Percentiles rank a stretch among this genome's conserved stretches.
These are phyloP conservation scores for Crithidia sp. DNA, from an alignment of 208 protist genomes.

Conservation along the genomic window DNA sequence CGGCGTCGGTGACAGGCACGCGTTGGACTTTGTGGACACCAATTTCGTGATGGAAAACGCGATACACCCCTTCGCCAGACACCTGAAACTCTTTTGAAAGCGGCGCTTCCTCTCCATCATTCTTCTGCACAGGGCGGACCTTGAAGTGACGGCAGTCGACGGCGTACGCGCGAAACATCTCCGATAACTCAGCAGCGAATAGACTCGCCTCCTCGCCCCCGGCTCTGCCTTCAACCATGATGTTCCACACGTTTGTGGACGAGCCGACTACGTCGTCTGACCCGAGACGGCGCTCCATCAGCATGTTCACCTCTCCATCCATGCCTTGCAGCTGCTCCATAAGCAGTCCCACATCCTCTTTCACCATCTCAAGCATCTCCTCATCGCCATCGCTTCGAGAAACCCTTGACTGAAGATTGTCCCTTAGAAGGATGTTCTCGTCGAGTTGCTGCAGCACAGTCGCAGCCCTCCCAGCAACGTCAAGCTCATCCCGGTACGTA, in stretches of 20 bases:
- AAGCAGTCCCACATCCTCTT: conserved; percentile 71
- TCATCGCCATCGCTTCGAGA: conserved; percentile 47
- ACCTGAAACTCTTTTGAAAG: conserved; percentile 46
- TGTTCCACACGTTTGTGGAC: conserved; percentile 67
- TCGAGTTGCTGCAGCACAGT: conserved; percentile 57
- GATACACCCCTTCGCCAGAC: conserved; percentile 75
- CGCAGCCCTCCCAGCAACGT: conserved; percentile 57
- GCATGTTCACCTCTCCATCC: conserved; percentile 54
- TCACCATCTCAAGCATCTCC: conserved; percentile 74
- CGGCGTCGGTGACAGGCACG: conserved; percentile 86
- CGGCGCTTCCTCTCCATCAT: conserved; percentile 33
- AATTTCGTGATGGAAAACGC: conserved; percentile 86
- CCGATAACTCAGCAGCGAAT: conserved; percentile 85
- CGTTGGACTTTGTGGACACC: conserved; percentile 93
- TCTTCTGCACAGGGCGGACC: conserved; percentile 36
- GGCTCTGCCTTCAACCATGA: conserved; percentile 76
- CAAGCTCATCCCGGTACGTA: conserved; percentile 78
- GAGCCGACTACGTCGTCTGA: conserved; percentile 79
- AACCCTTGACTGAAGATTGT: conserved; percentile 35
- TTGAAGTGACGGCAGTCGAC: conserved; percentile 48
- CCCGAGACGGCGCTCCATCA: conserved; percentile 73
- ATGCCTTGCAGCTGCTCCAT: conserved; percentile 48
- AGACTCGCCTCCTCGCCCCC: conserved; percentile 87
- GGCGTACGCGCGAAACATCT: conserved; percentile 77
- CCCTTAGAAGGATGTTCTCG: conserved; percentile 61